These are phyloP conservation scores for Yamadazyma philogaea DNA, from an alignment of 805 yeast species.

Conservation along the genomic window DNA sequence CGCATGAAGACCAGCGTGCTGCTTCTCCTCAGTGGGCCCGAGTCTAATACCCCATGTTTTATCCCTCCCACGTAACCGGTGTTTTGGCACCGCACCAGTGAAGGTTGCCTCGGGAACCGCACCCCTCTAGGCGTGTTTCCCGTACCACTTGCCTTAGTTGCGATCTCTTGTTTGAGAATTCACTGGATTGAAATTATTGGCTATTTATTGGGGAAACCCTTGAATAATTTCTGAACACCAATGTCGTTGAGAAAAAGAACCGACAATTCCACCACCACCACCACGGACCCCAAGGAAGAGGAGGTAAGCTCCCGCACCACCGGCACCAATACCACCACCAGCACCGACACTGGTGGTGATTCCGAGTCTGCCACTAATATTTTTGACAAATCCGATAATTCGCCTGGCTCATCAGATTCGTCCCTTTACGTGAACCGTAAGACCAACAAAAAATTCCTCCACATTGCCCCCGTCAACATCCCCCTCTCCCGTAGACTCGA, in stretches of 20 bases:
- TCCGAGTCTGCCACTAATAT: not conserved
- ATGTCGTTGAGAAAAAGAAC: constrained; percentile 1
- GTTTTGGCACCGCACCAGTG: too few species aligned
- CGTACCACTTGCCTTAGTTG: not conserved
- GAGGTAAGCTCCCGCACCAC: too few species aligned
- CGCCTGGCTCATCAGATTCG: not conserved
- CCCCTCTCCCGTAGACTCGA: constrained; percentile 60
- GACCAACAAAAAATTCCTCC: constrained; percentile 15
- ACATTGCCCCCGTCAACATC: constrained; percentile 54
- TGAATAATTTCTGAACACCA: not conserved
- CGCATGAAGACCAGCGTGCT: too few species aligned
- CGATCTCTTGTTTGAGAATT: not conserved
- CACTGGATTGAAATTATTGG: not conserved
- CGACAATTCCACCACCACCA: not conserved
- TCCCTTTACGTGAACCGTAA: not conserved
- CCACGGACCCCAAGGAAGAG: not conserved
- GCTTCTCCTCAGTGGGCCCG: too few species aligned
- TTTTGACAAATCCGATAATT: not conserved
- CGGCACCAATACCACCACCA: not conserved
- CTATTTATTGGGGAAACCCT: not conserved
- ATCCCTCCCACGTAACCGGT: too few species aligned
- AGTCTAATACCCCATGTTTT: too few species aligned
- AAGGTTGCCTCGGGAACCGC: too few species aligned
- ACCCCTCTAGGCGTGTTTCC: too few species aligned
- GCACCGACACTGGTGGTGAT: not conserved